These are phyloP conservation scores for Blastocystis sp. DNA, from an alignment of 352 stramenopile species.

Conservation along the genomic window DNA sequence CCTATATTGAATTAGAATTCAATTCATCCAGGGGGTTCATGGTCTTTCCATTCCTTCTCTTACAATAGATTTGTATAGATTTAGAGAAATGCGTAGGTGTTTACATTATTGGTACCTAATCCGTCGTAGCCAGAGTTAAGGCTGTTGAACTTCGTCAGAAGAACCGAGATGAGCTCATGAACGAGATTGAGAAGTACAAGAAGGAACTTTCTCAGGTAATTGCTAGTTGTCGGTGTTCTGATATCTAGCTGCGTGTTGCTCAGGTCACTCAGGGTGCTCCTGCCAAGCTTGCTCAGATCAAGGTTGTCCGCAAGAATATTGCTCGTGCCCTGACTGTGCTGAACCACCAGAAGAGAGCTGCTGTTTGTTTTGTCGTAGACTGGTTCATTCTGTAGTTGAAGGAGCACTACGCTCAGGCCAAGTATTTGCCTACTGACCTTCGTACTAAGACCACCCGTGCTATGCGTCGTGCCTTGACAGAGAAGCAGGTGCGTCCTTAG, in stretches of 20 bases:
- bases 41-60: constrained; percentile 1
- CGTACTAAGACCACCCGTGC: constrained; percentile 95
- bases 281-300: constrained; percentile 99
- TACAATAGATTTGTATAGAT: constrained; percentile 60
- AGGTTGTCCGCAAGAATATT: constrained; percentile 95
- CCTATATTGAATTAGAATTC: background rate
- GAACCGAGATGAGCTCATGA: constrained; percentile 94
- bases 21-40: background rate
- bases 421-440: constrained; percentile 94
- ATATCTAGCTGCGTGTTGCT: constrained; percentile 85
- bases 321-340: constrained; percentile 96
- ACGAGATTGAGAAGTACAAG: constrained; percentile 92
- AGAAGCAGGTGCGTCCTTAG: constrained; percentile 88
- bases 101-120: constrained; percentile 28
- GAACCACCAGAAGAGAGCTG: constrained; percentile 97
- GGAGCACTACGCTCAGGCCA: constrained; percentile 81
- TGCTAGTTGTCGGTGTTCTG: background rate
- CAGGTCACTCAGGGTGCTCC: constrained; percentile 96
- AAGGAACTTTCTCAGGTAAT: constrained; percentile 84
- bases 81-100: constrained; percentile 61
- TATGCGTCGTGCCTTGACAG: constrained; percentile 88
- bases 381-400: constrained; percentile 71
- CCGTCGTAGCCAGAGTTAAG: constrained; percentile 81
- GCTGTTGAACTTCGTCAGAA: constrained; percentile 92
- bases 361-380: constrained; percentile 66